Evolutionary conservation across 2,329 filamentous ascomycete genomes (phyloP), one percentile per base, ranked within the genome.

Genomic region (Ophidiomyces ophidiicola): DNA sequence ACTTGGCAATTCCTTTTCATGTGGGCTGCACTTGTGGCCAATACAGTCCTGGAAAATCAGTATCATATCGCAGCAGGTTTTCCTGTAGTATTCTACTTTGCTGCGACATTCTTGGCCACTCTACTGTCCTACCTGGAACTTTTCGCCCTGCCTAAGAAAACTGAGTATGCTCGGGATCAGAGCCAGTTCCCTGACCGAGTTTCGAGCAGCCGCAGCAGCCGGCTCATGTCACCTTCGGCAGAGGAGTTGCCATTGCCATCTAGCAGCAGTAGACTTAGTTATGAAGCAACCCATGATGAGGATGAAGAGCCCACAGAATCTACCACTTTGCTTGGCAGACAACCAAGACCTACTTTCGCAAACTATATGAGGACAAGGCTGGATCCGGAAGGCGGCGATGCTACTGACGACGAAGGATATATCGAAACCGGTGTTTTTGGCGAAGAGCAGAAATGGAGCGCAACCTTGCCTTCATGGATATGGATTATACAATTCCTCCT

Each of bases 401-500:
- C 52, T 21, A 47, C 57, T 32, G 40, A 54, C 45, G 42, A 54
- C 45, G 46, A 53, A 38, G 44, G 48, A 39, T 14, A 15, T 11
- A 42, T 55, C 25, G 52, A 57, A 37, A 46, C 52, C 53, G 51
- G 60, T 42, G 61, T 69, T 5, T 86, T 79, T 53, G 72, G 73
- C 8, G 65, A 74, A 38, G 90, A 96, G 55, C 90, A 96, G 58
- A 64, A 71, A 10, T 98, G 90, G 90, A 93, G 85, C 36, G 72
- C 72, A 3, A 71, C 71, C 25, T 64, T 96, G 39, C 84, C 85
- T 1, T 74, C 71, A 31, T 94, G 82, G 81, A 78, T 82, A 12
- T 98, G 90, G 90, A 60, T 90, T 29, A 50, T 93, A 12, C 87
- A 98, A 53, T 80, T 94, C 47, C 64, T 96, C 3, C 55, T 94